Base-by-base conservation (phyloP, 257 asterid species). In the Craterostigma plantagineum region DNA sequence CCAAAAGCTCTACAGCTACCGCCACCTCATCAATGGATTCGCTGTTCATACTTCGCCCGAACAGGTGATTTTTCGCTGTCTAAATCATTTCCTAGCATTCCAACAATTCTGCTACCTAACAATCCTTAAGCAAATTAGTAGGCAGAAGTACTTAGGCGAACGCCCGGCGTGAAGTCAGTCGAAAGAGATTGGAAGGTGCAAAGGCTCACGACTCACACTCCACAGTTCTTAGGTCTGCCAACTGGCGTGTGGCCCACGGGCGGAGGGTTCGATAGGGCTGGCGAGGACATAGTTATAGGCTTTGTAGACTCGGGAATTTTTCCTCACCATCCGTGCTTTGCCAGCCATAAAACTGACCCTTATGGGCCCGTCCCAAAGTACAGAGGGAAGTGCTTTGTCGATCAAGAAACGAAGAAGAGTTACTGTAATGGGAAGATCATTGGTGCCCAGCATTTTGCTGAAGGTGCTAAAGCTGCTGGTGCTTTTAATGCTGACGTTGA, bases 161-260 rank as follows among this genome's bases (percentile, higher is more conserved):
- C 95, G 16, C 95, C 81, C 50, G 91, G 99, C 23, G 92, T 90
- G 59, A 75, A 68, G 67, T 77, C 87, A 18, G 87, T 90, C 57
- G 84, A 68, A 59, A 79, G 91, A 64, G 99, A 90, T 58, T 90
- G 95, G 95, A 83, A 90, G 57, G 99, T 90, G 59, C 83, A 65
- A 68, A 83, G 72, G 54, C 92, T 90, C 50, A 90, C 99, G 6
- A 80, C 92, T 42, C 99, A 90, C 65, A 90, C 99, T 42, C 99
- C 99, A 4, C 79, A 90, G 46, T 90, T 90, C 60, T 54, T 90
- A 74, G 99, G 99, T 39, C 99, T 90, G 40, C 99, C 99, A 11
- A 79, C 92, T 42, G 99, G 94, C 51, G 99, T 84, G 39, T 90
- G 99, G 99, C 94, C 95, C 6, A 79, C 79, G 12, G 95, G 92